Percentiles rank a stretch among this genome's conserved stretches.
Conservation (phyloP, 2,329 filamentous ascomycete genomes). For the Botrytis aclada region DNA sequence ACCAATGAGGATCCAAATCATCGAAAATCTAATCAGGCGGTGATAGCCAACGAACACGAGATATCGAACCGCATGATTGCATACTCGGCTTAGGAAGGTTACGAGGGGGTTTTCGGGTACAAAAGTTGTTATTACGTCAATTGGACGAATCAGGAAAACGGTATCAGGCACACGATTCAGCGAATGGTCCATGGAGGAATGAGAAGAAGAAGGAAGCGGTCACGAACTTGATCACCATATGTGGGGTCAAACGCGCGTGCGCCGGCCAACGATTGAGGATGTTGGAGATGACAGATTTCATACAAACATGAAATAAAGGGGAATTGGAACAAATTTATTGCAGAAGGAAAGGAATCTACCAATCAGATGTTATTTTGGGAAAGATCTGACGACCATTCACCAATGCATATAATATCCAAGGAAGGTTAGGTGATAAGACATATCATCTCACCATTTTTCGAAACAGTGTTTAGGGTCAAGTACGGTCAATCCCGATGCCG, state of each 20-base stretch:
- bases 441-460: neutral
- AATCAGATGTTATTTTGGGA: neutral
- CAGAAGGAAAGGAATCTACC: neutral
- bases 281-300: conserved; percentile 11
- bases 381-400: neutral
- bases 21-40: conserved; percentile 6
- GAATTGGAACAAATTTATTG: neutral
- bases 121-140: neutral
- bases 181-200: neutral
- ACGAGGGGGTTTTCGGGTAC: conserved; percentile 1
- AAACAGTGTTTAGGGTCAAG: neutral
- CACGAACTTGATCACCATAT: neutral
- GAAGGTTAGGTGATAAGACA: neutral
- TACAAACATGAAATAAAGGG: neutral
- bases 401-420: neutral
- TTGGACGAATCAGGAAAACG: neutral
- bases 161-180: neutral
- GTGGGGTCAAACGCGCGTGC: conserved; percentile 18
- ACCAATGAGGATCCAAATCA: conserved; percentile 1
- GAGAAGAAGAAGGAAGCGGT: conserved; percentile 1
- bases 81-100: neutral
- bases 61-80: neutral
- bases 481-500: conserved; percentile 5
- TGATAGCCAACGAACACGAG: conserved; percentile 2
- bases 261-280: conserved; percentile 1